Evolutionary conservation across 495 filamentous ascomycete genomes (phyloP), one percentile per base, ranked within the genome.

Genomic region (Podospora australis): DNA sequence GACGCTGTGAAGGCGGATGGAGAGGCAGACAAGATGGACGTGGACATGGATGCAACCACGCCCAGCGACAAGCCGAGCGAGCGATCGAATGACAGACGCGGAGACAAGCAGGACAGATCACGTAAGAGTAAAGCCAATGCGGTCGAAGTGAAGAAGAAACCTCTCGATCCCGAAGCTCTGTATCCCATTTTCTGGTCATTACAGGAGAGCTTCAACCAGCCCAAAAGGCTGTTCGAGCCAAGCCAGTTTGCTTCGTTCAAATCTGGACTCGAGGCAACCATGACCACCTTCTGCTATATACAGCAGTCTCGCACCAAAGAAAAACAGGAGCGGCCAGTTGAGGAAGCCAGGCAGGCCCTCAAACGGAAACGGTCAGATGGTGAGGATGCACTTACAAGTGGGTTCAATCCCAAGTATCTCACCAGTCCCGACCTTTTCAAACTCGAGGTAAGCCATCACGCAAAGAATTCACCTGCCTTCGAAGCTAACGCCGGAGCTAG

Each of bases 101-200:
- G n/a, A n/a, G n/a, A n/a, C n/a, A n/a, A n/a, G n/a, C n/a, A n/a
- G n/a, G n/a, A n/a, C n/a, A n/a, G n/a, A n/a, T 43, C 40, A 6
- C 40, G 40, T 21, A 43, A 23, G n/a, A 23, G 23, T n/a, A 43
- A 16, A 9, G n/a, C 40, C 21, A 24, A 43, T 16, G 40, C 3
- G 25, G 40, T 23, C 4, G 40, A 43, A 6, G 20, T 56, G 17
- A 44, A 58, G 24, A 52, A 58, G 24, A 56, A 63, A 47, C 64
- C 59, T 35, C 58, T 89, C 23, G 81, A 87, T 43, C 71, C 81
- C 23, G 77, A 91, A 63, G 67, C 77, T 2, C 72, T 99, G 2
- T 99, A 99, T 60, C 86, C 90, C 3, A 76, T 90, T 7, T 97
- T 99, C 62, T 99, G 92, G 92, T 81, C 86, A 17, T 66, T 99